A percentile compares a stretch with the other conserved stretches of the same genome.
Conservation (phyloP, 2,329 filamentous ascomycete genomes). For the Dothistroma pini region DNA sequence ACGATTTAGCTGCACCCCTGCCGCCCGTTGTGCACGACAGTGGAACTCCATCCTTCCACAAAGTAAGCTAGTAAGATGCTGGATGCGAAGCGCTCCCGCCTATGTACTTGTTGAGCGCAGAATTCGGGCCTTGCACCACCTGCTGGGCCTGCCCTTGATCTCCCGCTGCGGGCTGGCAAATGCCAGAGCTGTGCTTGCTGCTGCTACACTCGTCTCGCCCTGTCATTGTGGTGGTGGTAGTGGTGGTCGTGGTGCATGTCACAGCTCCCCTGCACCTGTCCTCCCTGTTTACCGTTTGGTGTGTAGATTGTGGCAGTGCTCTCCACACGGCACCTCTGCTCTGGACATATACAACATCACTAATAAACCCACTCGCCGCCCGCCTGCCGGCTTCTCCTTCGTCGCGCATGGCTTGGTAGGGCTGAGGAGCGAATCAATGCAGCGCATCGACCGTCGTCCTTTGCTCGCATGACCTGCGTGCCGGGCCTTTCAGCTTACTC, state of each 20-base stretch:
- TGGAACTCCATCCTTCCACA: background rate
- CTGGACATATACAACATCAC: background rate
- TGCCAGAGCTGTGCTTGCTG: background rate
- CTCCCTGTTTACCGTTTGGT: background rate
- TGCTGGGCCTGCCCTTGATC: background rate
- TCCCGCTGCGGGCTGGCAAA: background rate
- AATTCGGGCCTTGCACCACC: background rate
- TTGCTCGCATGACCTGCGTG: constrained; percentile 20
- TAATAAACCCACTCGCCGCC: background rate
- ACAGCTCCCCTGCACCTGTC: background rate
- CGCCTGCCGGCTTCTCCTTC: constrained; percentile 11
- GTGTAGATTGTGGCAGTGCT: constrained; percentile 3
- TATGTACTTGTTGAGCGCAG: background rate
- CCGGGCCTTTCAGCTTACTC: constrained; percentile 14
- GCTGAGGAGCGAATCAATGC: constrained; percentile 21
- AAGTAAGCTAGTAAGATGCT: background rate
- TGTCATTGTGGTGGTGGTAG: background rate
- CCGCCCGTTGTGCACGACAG: background rate
- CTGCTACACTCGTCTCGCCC: background rate
- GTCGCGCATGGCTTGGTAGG: constrained; percentile 20
- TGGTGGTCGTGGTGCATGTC: background rate
- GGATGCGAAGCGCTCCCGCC: background rate
- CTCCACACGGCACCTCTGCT: background rate
- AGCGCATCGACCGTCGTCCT: constrained; percentile 8
- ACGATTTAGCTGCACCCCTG: background rate